Percentiles rank a stretch among this genome's conserved stretches.
Conservation (phyloP, 345 rosid genomes). For the Camelina laxa region DNA sequence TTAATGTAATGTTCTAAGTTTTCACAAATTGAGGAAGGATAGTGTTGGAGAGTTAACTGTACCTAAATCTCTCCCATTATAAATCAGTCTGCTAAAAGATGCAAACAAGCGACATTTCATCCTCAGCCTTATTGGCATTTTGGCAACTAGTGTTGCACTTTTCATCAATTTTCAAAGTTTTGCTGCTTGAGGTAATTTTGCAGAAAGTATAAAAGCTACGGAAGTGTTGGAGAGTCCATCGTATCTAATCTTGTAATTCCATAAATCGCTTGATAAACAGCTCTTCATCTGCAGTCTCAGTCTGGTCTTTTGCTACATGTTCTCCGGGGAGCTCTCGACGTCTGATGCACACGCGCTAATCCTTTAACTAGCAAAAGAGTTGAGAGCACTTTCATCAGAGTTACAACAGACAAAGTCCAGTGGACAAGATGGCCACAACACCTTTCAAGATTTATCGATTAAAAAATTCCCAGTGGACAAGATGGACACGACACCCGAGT, state of each 20-base stretch:
- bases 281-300: neutral
- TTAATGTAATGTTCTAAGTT: neutral
- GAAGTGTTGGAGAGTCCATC: neutral
- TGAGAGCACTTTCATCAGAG: constrained; percentile 1
- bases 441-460: constrained; percentile 19
- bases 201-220: neutral
- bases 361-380: neutral
- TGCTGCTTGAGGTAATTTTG: neutral
- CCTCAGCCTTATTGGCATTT: neutral
- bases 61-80: neutral
- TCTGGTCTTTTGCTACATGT: neutral
- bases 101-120: neutral
- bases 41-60: neutral
- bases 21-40: neutral
- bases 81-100: neutral
- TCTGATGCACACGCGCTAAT: neutral
- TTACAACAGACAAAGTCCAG: no score
- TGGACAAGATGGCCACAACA: no score
- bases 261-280: no score
- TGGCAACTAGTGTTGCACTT: no score
- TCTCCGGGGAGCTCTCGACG: neutral
- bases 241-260: no score
- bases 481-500: constrained; percentile 4
- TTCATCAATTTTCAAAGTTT: neutral
- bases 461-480: constrained; percentile 8